A percentile compares a stretch with the other conserved stretches of the same genome.
Evolutionary conservation across 148 eudicot genomes (phyloP).

Genomic region (Chenopodium quinoa): DNA sequence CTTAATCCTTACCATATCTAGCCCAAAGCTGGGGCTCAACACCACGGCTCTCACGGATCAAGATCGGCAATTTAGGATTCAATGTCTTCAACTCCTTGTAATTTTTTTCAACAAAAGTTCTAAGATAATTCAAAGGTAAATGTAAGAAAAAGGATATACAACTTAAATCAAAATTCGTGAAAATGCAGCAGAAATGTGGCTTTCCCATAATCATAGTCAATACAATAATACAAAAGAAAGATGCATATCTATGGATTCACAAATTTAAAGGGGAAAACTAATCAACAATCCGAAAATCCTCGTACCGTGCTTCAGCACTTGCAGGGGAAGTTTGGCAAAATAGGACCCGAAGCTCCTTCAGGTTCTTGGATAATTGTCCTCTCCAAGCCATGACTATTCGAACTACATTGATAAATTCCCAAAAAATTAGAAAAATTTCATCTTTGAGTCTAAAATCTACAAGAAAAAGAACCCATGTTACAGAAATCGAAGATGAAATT

Average conservation of each 20-base stretch:
- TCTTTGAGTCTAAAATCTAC: neutral
- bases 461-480: neutral
- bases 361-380: conserved; percentile 53
- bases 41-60: conserved; percentile 84
- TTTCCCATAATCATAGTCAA: neutral
- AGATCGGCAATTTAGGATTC: conserved; percentile 84
- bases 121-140: conserved; percentile 25
- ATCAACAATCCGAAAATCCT: conserved; percentile 2
- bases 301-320: conserved; percentile 77
- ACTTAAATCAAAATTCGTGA: neutral
- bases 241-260: neutral
- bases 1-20: conserved; percentile 75
- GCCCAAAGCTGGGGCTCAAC: conserved; percentile 98
- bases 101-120: conserved; percentile 76
- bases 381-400: conserved; percentile 72
- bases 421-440: neutral
- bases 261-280: neutral
- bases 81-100: conserved; percentile 84
- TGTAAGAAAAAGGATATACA: neutral
- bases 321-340: conserved; percentile 81
- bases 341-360: conserved; percentile 87
- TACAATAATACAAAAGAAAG: neutral
- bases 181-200: neutral
- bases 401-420: neutral
- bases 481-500: too few relatives aligned